A percentile compares a stretch with the other conserved stretches of the same genome.
These are phyloP conservation scores for Calonectria honghensis DNA, from an alignment of 2,329 filamentous ascomycete species.

Conservation along the genomic window DNA sequence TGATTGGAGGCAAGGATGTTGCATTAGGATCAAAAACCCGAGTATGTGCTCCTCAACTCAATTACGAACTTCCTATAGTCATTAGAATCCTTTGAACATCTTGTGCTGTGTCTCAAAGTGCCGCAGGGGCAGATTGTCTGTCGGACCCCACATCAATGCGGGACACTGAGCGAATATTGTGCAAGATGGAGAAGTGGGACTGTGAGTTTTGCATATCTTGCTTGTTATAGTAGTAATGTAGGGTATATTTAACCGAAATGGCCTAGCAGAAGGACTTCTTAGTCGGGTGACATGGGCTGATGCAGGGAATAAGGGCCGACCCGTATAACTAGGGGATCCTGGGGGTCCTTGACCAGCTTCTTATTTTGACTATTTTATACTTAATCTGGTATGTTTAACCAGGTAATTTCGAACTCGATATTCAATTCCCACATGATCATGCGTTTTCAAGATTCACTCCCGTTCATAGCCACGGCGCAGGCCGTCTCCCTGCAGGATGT, in stretches of 20 bases:
- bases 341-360: background rate
- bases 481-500: slow-evolving; percentile 4
- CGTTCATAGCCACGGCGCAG: background rate
- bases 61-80: background rate
- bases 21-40: background rate
- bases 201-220: background rate
- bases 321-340: background rate
- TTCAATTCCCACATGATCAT: background rate
- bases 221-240: background rate
- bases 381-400: background rate
- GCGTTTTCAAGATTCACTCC: background rate
- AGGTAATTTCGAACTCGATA: background rate
- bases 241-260: slow-evolving; percentile 8
- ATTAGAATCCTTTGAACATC: background rate
- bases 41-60: background rate
- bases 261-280: background rate
- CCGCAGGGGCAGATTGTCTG: background rate
- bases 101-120: background rate
- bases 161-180: slow-evolving; percentile 1
- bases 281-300: background rate
- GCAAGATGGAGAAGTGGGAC: background rate
- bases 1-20: background rate
- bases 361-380: background rate
- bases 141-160: background rate
- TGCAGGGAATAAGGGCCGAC: background rate